Percentiles rank a stretch among this genome's conserved stretches.
Conservation (phyloP, 768 basidiomycete species). For the Candolleomyces aberdarensis region DNA sequence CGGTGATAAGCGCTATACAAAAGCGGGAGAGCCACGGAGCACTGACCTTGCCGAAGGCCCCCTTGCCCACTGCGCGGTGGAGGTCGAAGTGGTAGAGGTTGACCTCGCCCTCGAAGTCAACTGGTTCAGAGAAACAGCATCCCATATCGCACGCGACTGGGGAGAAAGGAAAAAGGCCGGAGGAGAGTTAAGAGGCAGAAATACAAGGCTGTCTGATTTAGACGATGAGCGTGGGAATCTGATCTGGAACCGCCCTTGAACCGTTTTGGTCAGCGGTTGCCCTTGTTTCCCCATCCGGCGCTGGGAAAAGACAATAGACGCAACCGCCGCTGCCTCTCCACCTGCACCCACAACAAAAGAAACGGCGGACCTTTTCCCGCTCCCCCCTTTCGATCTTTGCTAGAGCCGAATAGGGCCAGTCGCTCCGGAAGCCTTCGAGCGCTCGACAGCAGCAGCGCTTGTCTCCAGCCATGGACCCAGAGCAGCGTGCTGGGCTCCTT, state of each 20-base stretch:
- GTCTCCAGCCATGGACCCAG: constrained; percentile 35
- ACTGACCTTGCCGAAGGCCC: constrained; percentile 95
- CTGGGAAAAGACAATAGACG: background rate
- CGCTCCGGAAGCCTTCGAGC: background rate
- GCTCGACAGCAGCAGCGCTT: constrained; percentile 13
- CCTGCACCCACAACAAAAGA: background rate
- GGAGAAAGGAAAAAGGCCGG: constrained; percentile 23
- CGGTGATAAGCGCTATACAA: constrained; percentile 7
- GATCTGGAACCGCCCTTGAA: constrained; percentile 1
- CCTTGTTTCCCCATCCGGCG: background rate
- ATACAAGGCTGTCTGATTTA: constrained; percentile 37
- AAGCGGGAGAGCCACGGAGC: background rate
- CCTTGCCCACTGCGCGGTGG: constrained; percentile 92
- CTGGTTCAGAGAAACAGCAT: constrained; percentile 67
- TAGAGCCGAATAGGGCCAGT: background rate
- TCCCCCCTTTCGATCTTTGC: background rate
- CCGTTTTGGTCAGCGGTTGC: constrained; percentile 8
- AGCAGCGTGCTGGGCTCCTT: constrained; percentile 39
- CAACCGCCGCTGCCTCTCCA: background rate
- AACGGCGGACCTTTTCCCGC: background rate
- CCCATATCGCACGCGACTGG: constrained; percentile 51
- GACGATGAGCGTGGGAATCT: constrained; percentile 8
- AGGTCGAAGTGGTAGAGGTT: constrained; percentile 97
- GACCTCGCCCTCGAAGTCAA: constrained; percentile 83
- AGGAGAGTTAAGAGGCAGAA: constrained; percentile 16